Conservation (phyloP, 441 rosid species). For the Pelargonium myrrhifolium region DNA sequence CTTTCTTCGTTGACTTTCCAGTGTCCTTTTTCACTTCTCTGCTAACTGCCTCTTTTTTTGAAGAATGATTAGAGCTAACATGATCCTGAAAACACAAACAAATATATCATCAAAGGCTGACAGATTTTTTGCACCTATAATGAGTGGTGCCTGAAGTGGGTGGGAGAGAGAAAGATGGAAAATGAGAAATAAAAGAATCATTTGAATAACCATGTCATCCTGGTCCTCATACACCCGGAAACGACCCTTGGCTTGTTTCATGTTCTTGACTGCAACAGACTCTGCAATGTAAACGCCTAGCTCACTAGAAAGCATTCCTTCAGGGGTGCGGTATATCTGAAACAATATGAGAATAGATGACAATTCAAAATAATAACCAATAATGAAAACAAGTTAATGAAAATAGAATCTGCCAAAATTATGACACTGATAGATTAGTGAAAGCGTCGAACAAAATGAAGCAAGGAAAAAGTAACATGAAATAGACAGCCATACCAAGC, state of each 20-base stretch:
- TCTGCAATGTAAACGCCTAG: constrained; percentile 91
- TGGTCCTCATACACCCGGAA: constrained; percentile 47
- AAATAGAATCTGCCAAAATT: not conserved
- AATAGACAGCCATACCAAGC: not conserved
- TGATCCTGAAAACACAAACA: constrained; percentile 37
- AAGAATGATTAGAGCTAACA: constrained; percentile 41
- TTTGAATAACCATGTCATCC: constrained; percentile 41
- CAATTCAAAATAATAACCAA: not conserved
- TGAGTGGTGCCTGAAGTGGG: not conserved
- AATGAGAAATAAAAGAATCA: constrained; percentile 9
- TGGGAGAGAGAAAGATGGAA: not conserved
- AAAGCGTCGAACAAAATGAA: not conserved
- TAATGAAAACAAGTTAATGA: constrained; percentile 7
- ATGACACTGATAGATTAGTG: not conserved
- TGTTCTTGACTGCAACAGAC: constrained; percentile 56
- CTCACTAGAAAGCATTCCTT: constrained; percentile 84
- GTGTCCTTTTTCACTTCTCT: constrained; percentile 74
- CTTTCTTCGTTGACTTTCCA: constrained; percentile 60
- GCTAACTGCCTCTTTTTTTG: constrained; percentile 53
- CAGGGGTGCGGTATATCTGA: constrained; percentile 83
- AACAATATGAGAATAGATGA: constrained; percentile 12
- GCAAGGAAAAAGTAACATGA: not conserved
- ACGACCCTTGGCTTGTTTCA: constrained; percentile 59
- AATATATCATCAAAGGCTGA: constrained; percentile 12
- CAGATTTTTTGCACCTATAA: not conserved